Base-by-base conservation (phyloP, 2,329 filamentous ascomycete genomes). In the Epichloe hybrida region DNA sequence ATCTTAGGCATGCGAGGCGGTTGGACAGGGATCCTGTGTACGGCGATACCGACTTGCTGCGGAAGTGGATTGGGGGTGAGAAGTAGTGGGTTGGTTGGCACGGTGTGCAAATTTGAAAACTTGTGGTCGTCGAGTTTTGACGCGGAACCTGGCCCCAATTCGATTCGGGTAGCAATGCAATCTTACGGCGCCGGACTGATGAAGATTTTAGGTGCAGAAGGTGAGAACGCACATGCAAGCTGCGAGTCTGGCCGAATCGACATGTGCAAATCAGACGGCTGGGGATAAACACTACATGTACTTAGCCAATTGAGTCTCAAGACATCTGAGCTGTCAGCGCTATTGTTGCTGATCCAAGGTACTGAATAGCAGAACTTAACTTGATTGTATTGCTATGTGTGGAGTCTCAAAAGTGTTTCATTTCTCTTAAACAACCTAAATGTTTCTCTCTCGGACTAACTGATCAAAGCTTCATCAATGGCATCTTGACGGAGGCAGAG, bases 21-120 rank as follows among this genome's bases (percentile, higher is more conserved):
- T 56, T 60, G 36, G 35, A 40, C 12, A 55, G 38, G 31, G 56
- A 58, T 43, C 56, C 56, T 17, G 38, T 61, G 39, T 59, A 31
- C 27, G 27, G 27, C 56, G 54, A 54, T 12, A 13, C 58, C 37
- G 37, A 52, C n/a, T 46, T 39, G 39, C 17, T 50, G 36, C 6
- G n/a, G 38, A 37, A 31, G 23, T 8, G 34, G 15, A 43, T 17
- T 13, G 40, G 43, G 31, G 17, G 2, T 31, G 3, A 15, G 9
- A 12, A 36, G 13, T 20, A 9, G n/a, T n/a, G n/a, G n/a, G n/a
- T n/a, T n/a, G 31, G 35, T 17, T 27, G n/a, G 15, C 12, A 46
- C 7, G 21, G 20, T 21, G 27, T 46, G 42, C 9, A 4, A 31
- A 11, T 31, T 31, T 1, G 9, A 9, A 31, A 23, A 12, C 13